Percentiles rank a stretch among this genome's conserved stretches.
These are phyloP conservation scores for Eucalyptus paniculata DNA, from an alignment of 345 rosid species.

Conservation along the genomic window DNA sequence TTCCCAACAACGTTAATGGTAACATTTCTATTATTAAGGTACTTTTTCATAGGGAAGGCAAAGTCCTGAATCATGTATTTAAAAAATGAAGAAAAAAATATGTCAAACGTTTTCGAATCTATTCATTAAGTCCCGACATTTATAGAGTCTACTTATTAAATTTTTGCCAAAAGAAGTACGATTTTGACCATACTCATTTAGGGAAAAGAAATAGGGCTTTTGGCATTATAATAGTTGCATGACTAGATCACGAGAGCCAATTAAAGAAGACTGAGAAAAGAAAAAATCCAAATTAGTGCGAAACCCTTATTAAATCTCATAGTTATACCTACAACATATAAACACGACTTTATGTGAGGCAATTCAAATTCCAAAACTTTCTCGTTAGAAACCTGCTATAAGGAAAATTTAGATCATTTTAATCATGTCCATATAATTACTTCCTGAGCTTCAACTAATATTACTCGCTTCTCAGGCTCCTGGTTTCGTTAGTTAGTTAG, in stretches of 20 bases:
- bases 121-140: neutral
- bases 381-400: fast-evolving
- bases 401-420: neutral
- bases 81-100: neutral
- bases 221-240: neutral
- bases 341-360: too few relatives aligned
- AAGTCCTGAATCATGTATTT: neutral
- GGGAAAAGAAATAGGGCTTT: neutral
- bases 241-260: neutral
- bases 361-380: neutral
- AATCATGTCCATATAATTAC: neutral
- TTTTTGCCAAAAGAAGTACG: neutral
- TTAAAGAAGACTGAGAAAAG: neutral
- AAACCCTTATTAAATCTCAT: neutral
- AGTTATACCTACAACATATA: neutral
- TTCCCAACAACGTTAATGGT: neutral
- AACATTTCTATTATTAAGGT: neutral
- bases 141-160: neutral
- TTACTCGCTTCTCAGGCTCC: neutral
- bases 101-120: neutral
- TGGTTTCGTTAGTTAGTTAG: neutral
- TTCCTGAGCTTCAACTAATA: too few relatives aligned
- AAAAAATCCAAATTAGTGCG: neutral
- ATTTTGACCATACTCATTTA: neutral
- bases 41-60: neutral